Percentiles rank a stretch among this genome's conserved stretches.
phyloP scores from a whole-genome alignment of 371 early-diverging fungal genomes.

The Enterocytospora artemiae region DNA sequence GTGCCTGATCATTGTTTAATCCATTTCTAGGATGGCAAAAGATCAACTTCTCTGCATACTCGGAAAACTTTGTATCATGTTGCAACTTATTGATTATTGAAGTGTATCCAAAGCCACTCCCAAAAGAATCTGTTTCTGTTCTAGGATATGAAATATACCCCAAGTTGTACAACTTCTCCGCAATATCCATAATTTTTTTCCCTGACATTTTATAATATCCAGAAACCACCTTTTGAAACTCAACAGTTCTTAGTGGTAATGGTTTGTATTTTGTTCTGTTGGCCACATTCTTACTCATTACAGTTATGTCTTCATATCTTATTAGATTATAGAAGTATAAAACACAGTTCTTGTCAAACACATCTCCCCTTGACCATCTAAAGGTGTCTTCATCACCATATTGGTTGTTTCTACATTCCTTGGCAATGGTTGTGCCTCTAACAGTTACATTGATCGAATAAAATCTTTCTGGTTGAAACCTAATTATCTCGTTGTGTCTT shows the following conservation, averaged over 20 bases:
- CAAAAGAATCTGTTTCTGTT: constrained; percentile 92
- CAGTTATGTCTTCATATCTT: background rate
- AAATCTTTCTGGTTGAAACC: constrained; percentile 76
- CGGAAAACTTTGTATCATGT: constrained; percentile 38
- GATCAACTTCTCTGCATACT: constrained; percentile 24
- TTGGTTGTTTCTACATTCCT: constrained; percentile 58
- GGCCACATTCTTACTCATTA: constrained; percentile 13
- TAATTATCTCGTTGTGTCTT: constrained; percentile 65
- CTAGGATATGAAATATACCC: constrained; percentile 94
- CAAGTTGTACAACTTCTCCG: constrained; percentile 64
- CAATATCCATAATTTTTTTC: constrained; percentile 69
- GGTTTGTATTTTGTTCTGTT: constrained; percentile 61
- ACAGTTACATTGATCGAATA: constrained; percentile 65
- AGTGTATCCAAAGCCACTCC: constrained; percentile 65
- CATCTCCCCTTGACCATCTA: constrained; percentile 50
- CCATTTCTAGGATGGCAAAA: constrained; percentile 68
- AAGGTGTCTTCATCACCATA: too few species aligned
- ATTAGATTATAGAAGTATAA: constrained; percentile 34
- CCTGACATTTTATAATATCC: constrained; percentile 66
- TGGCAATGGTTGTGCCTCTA: constrained; percentile 68
- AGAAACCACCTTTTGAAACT: constrained; percentile 74
- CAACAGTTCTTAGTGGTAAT: constrained; percentile 81
- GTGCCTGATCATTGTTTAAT: constrained; percentile 85
- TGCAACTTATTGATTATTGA: constrained; percentile 40
- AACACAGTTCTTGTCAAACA: constrained; percentile 57